A percentile compares a stretch with the other conserved stretches of the same genome.
Evolutionary conservation across 805 yeast species (phyloP).

Genomic region (Candida coquimbonensis): DNA sequence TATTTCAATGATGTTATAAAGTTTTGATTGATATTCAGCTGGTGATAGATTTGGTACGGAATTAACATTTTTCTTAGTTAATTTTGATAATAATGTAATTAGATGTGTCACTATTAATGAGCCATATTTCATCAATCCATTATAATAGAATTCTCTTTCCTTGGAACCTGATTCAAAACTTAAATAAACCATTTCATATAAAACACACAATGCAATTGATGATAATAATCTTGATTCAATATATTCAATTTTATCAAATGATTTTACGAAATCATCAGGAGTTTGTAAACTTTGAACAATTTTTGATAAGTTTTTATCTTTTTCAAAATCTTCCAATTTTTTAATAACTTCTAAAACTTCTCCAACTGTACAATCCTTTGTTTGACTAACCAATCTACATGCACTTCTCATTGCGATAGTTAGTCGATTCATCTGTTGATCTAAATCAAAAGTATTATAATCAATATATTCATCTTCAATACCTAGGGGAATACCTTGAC

Average conservation of each 20-base stretch:
- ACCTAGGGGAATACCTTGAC: constrained; percentile 18
- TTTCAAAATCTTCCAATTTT: constrained; percentile 12
- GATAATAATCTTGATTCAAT: constrained; percentile 9
- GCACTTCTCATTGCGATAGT: constrained; percentile 10
- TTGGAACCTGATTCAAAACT: constrained; percentile 9
- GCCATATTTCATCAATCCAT: constrained; percentile 18
- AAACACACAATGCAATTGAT: constrained; percentile 9
- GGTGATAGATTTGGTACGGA: background rate
- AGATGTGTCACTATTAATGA: constrained; percentile 15
- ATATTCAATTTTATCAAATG: constrained; percentile 1
- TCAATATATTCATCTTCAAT: constrained; percentile 14
- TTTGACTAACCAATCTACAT: constrained; percentile 2
- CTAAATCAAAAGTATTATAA: background rate
- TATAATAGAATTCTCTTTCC: constrained; percentile 6
- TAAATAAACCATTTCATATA: constrained; percentile 15
- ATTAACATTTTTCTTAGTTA: constrained; percentile 5
- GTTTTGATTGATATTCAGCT: constrained; percentile 1
- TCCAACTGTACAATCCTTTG: constrained; percentile 5
- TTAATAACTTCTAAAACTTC: constrained; percentile 12
- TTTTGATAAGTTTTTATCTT: constrained; percentile 9
- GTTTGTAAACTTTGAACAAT: constrained; percentile 3
- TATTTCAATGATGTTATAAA: constrained; percentile 14
- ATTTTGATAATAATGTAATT: constrained; percentile 14
- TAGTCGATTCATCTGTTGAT: constrained; percentile 2
- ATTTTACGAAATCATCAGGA: constrained; percentile 2